A percentile compares a stretch with the other conserved stretches of the same genome.
phyloP scores from a whole-genome alignment of 2,329 filamentous ascomycete genomes.

The Talaromyces islandicus region DNA sequence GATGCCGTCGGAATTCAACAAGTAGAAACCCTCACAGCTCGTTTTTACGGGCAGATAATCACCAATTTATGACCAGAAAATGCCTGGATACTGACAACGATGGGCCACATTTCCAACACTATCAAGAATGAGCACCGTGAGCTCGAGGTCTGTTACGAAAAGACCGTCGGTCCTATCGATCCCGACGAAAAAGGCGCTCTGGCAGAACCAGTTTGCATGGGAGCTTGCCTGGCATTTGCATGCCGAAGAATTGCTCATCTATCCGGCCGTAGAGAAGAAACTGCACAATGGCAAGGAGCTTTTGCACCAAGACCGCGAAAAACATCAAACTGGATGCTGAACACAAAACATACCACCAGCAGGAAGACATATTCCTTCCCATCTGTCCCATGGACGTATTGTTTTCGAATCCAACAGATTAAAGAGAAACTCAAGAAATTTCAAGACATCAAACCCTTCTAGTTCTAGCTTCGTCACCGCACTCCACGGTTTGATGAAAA shows the following conservation, averaged over 20 bases:
- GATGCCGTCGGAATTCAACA: too few relatives aligned
- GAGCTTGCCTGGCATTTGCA: background rate
- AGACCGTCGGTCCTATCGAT: conserved; percentile 56
- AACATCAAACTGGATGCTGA: background rate
- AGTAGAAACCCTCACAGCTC: background rate
- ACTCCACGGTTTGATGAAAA: conserved; percentile 40
- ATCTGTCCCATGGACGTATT: background rate
- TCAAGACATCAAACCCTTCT: conserved; percentile 37
- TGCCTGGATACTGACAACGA: background rate
- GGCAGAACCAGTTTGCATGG: background rate
- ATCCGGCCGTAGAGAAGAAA: background rate
- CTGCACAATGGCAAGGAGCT: background rate
- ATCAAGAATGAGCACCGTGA: background rate
- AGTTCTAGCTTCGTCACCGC: conserved; percentile 40
- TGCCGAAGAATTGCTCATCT: background rate
- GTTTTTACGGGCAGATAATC: background rate
- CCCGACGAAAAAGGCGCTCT: background rate
- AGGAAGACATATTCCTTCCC: background rate
- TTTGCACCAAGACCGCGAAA: background rate
- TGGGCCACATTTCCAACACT: background rate
- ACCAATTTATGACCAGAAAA: background rate
- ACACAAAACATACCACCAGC: background rate
- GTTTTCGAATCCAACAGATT: conserved; percentile 31
- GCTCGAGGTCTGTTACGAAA: background rate
- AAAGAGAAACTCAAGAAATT: conserved; percentile 47